These are phyloP conservation scores for Xylaria sp. DNA, from an alignment of 2,329 filamentous ascomycete species.

Conservation along the genomic window DNA sequence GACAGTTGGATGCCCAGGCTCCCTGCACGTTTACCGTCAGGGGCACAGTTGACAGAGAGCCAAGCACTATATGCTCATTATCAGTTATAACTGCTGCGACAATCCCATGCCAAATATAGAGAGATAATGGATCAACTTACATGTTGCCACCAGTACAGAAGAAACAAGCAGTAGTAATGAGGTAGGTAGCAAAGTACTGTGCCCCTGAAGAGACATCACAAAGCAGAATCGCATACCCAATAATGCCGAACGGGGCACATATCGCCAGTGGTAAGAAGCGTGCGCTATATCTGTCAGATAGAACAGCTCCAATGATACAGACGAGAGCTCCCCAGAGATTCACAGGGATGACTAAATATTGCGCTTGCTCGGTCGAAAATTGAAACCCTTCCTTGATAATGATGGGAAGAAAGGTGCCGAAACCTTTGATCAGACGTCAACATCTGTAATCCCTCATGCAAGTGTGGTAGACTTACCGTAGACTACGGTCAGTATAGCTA, in stretches of 20 bases:
- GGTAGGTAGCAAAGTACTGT: conserved; percentile 46
- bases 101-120: too few relatives aligned
- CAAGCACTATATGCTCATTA: conserved; percentile 37
- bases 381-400: conserved; percentile 55
- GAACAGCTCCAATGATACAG: conserved; percentile 53
- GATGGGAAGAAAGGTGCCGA: conserved; percentile 56
- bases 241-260: conserved; percentile 45
- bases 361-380: conserved; percentile 53
- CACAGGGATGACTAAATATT: conserved; percentile 55
- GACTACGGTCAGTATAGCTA: conserved; percentile 53
- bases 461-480: conserved; percentile 49
- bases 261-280: conserved; percentile 53
- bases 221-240: conserved; percentile 46
- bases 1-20: conserved; percentile 44
- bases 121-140: conserved; percentile 33
- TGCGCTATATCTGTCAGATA: conserved; percentile 52
- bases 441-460: too few relatives aligned
- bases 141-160: conserved; percentile 44
- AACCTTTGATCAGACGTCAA: conserved; percentile 41
- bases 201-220: conserved; percentile 40
- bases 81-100: not conserved
- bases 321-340: conserved; percentile 55
- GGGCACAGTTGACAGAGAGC: conserved; percentile 47
- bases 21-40: conserved; percentile 46
- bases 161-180: conserved; percentile 46